Evolutionary conservation across 176 grass and related monocot species (phyloP).

Genomic region (Rhynchospora tenuis): DNA sequence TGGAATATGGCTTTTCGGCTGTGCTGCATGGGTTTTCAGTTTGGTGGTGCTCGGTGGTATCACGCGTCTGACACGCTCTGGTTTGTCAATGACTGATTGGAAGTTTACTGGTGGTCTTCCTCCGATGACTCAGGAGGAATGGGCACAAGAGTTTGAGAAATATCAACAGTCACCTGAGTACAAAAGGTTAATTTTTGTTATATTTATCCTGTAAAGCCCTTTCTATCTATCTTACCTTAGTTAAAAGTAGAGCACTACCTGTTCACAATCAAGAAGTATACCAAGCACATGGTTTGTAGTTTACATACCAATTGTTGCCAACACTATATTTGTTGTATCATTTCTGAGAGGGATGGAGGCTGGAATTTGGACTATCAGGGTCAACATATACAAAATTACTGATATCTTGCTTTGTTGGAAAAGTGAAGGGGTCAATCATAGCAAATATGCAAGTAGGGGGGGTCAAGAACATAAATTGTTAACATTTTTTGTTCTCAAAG

Average conservation of each 20-base stretch:
- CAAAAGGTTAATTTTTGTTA: slow-evolving; percentile 38
- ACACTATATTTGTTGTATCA: neutral
- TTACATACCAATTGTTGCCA: neutral
- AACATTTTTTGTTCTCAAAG: no score
- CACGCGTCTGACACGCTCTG: slow-evolving; percentile 88
- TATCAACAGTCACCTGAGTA: slow-evolving; percentile 91
- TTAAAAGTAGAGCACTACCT: neutral
- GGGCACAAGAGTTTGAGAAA: slow-evolving; percentile 76
- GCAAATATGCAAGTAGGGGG: no score
- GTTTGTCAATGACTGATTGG: slow-evolving; percentile 97
- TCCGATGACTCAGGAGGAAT: slow-evolving; percentile 64
- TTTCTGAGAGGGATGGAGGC: neutral
- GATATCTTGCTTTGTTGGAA: no score
- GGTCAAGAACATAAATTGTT: no score
- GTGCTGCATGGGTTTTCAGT: slow-evolving; percentile 90
- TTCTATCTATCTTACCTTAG: neutral
- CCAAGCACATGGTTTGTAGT: neutral
- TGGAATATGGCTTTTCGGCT: slow-evolving; percentile 89
- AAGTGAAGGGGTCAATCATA: no score
- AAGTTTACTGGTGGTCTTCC: slow-evolving; percentile 77
- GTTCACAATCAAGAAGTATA: neutral
- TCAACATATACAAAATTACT: no score
- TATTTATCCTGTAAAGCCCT: neutral
- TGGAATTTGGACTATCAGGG: no score
- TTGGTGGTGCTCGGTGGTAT: slow-evolving; percentile 90